These are phyloP conservation scores for Fragilariopsis cylindrus DNA, from an alignment of 108 stramenopile genomes.

Conservation along the genomic window DNA sequence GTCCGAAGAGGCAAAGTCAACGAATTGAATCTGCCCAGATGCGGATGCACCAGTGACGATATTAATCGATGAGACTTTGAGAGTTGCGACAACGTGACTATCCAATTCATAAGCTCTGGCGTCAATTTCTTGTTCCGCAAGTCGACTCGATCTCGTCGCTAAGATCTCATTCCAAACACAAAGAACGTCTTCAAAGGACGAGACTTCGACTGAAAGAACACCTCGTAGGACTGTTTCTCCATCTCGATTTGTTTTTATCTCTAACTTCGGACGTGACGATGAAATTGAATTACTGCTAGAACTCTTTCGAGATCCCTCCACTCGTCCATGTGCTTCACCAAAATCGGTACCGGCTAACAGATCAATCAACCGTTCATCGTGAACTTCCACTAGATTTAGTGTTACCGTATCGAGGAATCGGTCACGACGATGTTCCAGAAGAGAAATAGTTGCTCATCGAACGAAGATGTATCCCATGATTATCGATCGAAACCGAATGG, in stretches of 20 bases:
- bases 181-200: constrained; percentile 61
- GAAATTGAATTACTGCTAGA: constrained; percentile 16
- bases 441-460: constrained; percentile 66
- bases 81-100: constrained; percentile 67
- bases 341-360: constrained; percentile 62
- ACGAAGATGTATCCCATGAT: constrained; percentile 70
- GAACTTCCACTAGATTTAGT: constrained; percentile 73
- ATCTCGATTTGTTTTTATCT: constrained; percentile 83
- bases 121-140: constrained; percentile 49
- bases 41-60: constrained; percentile 71
- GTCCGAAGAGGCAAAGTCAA: constrained; percentile 78
- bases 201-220: constrained; percentile 54
- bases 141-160: constrained; percentile 36
- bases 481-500: constrained; percentile 31
- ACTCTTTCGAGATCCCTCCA: constrained; percentile 34
- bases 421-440: constrained; percentile 64
- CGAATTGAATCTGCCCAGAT: constrained; percentile 78
- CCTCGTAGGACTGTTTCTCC: constrained; percentile 85
- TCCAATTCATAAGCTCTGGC: constrained; percentile 37
- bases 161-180: constrained; percentile 63
- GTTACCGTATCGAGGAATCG: constrained; percentile 72
- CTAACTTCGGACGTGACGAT: constrained; percentile 47
- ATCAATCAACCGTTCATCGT: constrained; percentile 75
- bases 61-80: constrained; percentile 72
- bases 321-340: constrained; percentile 62